Base-by-base conservation (phyloP, 805 yeast genomes). In the Zygosaccharomyces gambellarensis region DNA sequence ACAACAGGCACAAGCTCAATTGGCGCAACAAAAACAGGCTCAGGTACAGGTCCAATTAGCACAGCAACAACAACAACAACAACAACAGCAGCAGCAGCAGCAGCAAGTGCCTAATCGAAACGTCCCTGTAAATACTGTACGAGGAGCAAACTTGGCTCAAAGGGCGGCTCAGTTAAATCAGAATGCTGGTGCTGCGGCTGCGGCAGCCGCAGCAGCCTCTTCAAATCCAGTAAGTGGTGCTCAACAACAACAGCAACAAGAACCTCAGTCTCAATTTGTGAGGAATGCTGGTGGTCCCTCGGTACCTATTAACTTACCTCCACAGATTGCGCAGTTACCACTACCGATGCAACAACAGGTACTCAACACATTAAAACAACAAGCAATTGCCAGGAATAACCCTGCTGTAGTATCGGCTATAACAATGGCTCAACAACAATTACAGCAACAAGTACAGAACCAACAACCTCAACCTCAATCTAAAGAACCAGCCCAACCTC, bases 321-420 rank as follows among this genome's bases (percentile, higher is more conserved):
- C 69, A 7, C 69, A 65, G 45, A 64, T 66, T 36, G 68, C 69
- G 3, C 65, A 63, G 43, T 51, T 66, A 23, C 68, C 70, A 2
- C 56, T 63, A 29, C 63, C 63, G 6, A 55, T 58, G 47, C 70
- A 66, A 43, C 62, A 63, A 34, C 68, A 64, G 19, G 67, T 65
- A 3, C 53, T 66, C 22, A 58, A 54, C 21, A 51, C 57, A n/a
- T 51, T 65, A 34, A 64, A 65, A 42, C 67, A 64, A 40, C 66
- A 65, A 46, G 70, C 70, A 9, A 55, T 64, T 10, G 60, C 63
- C 19, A 64, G 58, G 42, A 60, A 64, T 41, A 66, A 66, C 39
- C 65, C 65, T 5, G 57, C 65, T 7, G 61, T 59, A 1, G 61
- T 60, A 3, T 55, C 67, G 5, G 65, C 67, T 0, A 56, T 63